These are phyloP conservation scores for Benincasa hispida DNA, from an alignment of 306 rosid species.

Conservation along the genomic window DNA sequence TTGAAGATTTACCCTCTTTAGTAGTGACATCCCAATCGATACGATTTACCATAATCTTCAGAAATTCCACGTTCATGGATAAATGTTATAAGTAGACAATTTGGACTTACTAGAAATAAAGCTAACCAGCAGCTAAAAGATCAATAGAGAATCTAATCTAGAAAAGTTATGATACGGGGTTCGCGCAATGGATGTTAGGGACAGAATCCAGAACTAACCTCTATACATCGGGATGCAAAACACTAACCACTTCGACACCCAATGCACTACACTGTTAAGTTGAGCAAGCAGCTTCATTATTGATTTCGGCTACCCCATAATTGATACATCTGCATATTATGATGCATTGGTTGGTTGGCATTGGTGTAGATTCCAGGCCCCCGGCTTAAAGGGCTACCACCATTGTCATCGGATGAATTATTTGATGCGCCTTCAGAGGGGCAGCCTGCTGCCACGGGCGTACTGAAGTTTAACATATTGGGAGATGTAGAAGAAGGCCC, in stretches of 20 bases:
- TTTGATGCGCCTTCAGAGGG: constrained; percentile 54
- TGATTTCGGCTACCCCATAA: constrained; percentile 55
- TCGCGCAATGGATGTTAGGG: constrained; percentile 1
- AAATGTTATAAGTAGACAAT: neutral
- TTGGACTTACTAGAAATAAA: neutral
- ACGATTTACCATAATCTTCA: constrained; percentile 2
- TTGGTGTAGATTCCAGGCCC: constrained; percentile 36
- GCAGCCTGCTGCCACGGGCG: constrained; percentile 35
- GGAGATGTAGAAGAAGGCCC: constrained; percentile 37
- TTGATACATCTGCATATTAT: constrained; percentile 38
- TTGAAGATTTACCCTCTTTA: neutral
- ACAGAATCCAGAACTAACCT: constrained; percentile 7
- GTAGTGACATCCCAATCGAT: neutral
- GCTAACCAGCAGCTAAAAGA: constrained; percentile 6
- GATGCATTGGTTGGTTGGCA: constrained; percentile 39
- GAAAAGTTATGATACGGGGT: neutral
- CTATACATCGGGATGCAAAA: constrained; percentile 13
- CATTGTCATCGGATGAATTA: constrained; percentile 60
- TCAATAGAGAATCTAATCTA: constrained; percentile 6
- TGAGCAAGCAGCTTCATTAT: constrained; percentile 30
- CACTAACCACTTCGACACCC: constrained; percentile 14
- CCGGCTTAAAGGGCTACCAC: constrained; percentile 33
- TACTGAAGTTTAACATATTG: constrained; percentile 45
- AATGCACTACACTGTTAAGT: constrained; percentile 18
- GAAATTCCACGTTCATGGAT: neutral